Conservation (phyloP, 768 basidiomycete species). For the Lactarius vividus region DNA sequence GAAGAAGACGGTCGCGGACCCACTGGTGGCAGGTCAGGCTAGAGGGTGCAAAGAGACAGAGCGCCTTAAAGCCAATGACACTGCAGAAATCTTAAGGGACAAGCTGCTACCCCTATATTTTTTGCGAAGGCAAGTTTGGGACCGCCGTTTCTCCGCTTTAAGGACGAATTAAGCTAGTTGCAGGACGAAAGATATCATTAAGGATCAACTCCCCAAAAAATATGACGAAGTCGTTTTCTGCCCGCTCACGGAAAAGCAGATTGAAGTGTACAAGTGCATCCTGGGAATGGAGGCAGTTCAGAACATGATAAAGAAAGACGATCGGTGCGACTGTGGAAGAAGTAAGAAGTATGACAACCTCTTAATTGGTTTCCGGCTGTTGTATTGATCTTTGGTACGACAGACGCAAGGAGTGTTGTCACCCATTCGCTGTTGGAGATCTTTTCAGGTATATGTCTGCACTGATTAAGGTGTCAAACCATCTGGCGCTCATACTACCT, state of each 20-base stretch:
- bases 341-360: conserved; percentile 44
- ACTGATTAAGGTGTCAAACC: conserved; percentile 87
- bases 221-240: conserved; percentile 92
- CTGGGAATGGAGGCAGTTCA: conserved; percentile 64
- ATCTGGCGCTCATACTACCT: conserved; percentile 82
- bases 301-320: conserved; percentile 68
- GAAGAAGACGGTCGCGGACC: conserved; percentile 67
- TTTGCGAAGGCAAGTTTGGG: conserved; percentile 57
- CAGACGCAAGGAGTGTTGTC: conserved; percentile 60
- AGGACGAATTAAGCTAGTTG: conserved; percentile 7
- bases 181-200: conserved; percentile 76
- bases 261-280: conserved; percentile 68
- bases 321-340: conserved; percentile 70
- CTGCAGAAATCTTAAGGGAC: conserved; percentile 60
- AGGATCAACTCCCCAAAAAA: conserved; percentile 81
- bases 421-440: conserved; percentile 44
- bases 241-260: conserved; percentile 72
- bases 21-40: conserved; percentile 67
- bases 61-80: conserved; percentile 53
- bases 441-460: conserved; percentile 78
- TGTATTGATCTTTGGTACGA: conserved; percentile 34
- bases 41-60: conserved; percentile 61
- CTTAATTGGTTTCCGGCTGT: background rate
- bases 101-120: conserved; percentile 81
- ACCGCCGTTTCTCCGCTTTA: background rate